Percentiles rank a stretch among this genome's conserved stretches.
phyloP scores from a whole-genome alignment of 306 rosid species.

The Aeschynomene evenia region DNA sequence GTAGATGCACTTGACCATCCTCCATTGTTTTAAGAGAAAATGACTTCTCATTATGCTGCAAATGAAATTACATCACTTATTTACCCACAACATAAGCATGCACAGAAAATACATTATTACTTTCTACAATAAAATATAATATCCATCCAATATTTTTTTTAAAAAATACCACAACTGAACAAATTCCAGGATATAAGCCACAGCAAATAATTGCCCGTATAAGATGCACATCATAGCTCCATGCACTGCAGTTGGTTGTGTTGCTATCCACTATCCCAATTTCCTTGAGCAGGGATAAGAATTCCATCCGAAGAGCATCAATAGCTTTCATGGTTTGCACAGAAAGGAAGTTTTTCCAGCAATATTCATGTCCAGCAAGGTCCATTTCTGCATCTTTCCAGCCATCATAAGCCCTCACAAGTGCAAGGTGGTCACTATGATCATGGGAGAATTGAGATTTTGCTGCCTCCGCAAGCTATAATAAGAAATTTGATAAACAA shows the following conservation, averaged over 20 bases:
- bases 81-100: slow-evolving; percentile 18
- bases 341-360: slow-evolving; percentile 92
- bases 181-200: slow-evolving; percentile 91
- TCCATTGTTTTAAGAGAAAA: slow-evolving; percentile 90
- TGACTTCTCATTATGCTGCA: slow-evolving; percentile 92
- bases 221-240: slow-evolving; percentile 76
- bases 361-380: slow-evolving; percentile 76
- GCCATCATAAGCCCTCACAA: slow-evolving; percentile 80
- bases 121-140: not conserved
- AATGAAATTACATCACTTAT: slow-evolving; percentile 17
- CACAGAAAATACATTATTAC: not conserved
- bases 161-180: slow-evolving; percentile 79
- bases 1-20: slow-evolving; percentile 93
- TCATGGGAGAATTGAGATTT: slow-evolving; percentile 76
- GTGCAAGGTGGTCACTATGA: slow-evolving; percentile 89
- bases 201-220: slow-evolving; percentile 76
- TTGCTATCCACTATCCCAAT: slow-evolving; percentile 70
- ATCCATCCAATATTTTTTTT: not conserved
- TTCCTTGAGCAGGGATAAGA: slow-evolving; percentile 70
- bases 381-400: slow-evolving; percentile 87
- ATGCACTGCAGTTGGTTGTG: slow-evolving; percentile 51
- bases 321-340: slow-evolving; percentile 89
- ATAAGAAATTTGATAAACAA: slow-evolving; percentile 20
- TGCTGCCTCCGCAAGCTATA: slow-evolving; percentile 94
- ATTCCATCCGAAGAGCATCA: slow-evolving; percentile 85